Evolutionary conservation across 2,329 filamentous ascomycete species (phyloP).

Genomic region (Alternaria ethzedia): DNA sequence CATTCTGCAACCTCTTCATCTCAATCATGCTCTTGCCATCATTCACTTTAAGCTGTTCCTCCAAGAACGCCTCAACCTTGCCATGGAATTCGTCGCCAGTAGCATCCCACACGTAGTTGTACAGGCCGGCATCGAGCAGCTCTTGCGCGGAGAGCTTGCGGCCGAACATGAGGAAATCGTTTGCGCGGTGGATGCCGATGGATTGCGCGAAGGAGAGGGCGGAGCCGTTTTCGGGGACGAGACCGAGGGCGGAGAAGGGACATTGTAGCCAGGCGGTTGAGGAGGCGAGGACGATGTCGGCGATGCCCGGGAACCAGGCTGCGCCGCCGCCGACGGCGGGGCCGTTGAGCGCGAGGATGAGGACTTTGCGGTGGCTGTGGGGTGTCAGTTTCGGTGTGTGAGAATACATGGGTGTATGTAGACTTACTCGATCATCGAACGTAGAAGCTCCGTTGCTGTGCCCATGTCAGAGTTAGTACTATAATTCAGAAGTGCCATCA

Average conservation of each 20-base stretch:
- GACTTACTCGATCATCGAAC: not conserved
- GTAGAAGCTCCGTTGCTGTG: not conserved
- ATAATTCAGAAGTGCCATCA: not conserved
- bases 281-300: constrained; percentile 58
- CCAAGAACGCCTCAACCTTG: constrained; percentile 51
- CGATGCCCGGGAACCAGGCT: constrained; percentile 58
- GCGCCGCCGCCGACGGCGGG: constrained; percentile 59
- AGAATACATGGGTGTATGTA: not conserved
- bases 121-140: constrained; percentile 52
- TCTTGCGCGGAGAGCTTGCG: constrained; percentile 54
- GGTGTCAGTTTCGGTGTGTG: constrained; percentile 8
- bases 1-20: constrained; percentile 59
- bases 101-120: constrained; percentile 55
- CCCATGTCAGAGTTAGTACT: not conserved
- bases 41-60: constrained; percentile 53
- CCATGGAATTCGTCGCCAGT: constrained; percentile 51
- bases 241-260: constrained; percentile 56
- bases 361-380: constrained; percentile 55
- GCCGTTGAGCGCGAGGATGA: constrained; percentile 59
- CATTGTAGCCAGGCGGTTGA: constrained; percentile 55
- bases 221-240: constrained; percentile 59
- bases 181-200: constrained; percentile 59
- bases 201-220: constrained; percentile 55
- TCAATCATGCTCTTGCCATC: constrained; percentile 62
- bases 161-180: constrained; percentile 61